Percentiles rank a stretch among this genome's conserved stretches.
phyloP scores from a whole-genome alignment of 2,329 filamentous ascomycete genomes.

The Stachybotrys elegans region DNA sequence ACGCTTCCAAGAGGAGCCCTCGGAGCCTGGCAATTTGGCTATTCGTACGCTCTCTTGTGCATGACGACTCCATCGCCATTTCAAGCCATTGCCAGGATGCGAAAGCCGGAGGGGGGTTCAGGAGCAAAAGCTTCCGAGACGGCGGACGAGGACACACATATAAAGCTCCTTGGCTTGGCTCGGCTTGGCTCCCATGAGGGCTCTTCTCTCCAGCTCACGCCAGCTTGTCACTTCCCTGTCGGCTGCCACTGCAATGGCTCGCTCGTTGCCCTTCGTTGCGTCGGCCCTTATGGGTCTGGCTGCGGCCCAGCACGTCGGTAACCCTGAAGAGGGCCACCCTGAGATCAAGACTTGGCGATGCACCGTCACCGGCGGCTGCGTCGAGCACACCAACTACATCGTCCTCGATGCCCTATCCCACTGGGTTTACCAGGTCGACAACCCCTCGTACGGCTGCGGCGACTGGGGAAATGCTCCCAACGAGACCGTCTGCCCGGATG shows the following conservation, averaged over 20 bases:
- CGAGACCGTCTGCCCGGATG: slow-evolving; percentile 41
- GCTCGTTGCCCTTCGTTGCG: slow-evolving; percentile 1
- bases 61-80: too few species aligned
- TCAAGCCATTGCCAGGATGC: too few species aligned
- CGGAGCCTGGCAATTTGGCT: too few species aligned
- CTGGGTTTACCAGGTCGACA: slow-evolving; percentile 35
- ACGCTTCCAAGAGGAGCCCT: too few species aligned
- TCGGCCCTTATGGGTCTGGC: slow-evolving; percentile 7
- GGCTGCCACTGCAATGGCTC: neutral
- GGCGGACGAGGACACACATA: too few species aligned
- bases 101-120: too few species aligned
- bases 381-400: slow-evolving; percentile 38
- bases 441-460: slow-evolving; percentile 25
- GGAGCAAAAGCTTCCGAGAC: too few species aligned
- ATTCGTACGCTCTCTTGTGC: too few species aligned
- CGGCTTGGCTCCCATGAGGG: too few species aligned
- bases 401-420: slow-evolving; percentile 46
- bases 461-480: slow-evolving; percentile 30
- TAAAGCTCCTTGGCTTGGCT: too few species aligned
- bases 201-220: neutral
- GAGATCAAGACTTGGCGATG: slow-evolving; percentile 47
- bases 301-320: slow-evolving; percentile 33
- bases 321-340: slow-evolving; percentile 42
- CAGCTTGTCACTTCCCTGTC: neutral
- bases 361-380: slow-evolving; percentile 44